Evolutionary conservation across 768 basidiomycete species (phyloP).

Genomic region (Holtermannia corniformis): DNA sequence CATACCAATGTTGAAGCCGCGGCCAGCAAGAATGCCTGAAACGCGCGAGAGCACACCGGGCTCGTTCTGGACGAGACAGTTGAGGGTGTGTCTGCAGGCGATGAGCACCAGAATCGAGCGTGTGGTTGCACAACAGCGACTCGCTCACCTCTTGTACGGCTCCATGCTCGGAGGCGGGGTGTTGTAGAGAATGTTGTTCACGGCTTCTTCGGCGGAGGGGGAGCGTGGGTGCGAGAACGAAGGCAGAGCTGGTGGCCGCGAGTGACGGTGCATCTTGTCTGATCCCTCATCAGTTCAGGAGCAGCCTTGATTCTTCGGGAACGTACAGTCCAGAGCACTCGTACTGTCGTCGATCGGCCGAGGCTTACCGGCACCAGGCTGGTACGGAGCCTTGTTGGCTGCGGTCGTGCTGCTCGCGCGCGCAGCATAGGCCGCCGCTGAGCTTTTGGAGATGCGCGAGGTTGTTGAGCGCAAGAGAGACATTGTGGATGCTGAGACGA

Average conservation of each 20-base stretch:
- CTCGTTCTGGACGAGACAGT: constrained; percentile 98
- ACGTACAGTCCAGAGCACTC: constrained; percentile 70
- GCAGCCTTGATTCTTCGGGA: not conserved
- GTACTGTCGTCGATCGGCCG: constrained; percentile 80
- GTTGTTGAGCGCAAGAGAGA: constrained; percentile 27
- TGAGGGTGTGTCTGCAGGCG: constrained; percentile 69
- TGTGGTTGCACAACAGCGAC: too few relatives aligned
- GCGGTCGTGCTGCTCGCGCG: not conserved
- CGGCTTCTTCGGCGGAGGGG: constrained; percentile 85
- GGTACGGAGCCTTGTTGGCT: not conserved
- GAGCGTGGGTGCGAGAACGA: constrained; percentile 72
- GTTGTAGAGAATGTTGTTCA: constrained; percentile 95
- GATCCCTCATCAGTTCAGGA: too few relatives aligned
- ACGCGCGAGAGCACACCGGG: constrained; percentile 98
- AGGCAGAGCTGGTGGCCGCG: constrained; percentile 72
- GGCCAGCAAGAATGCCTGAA: constrained; percentile 89
- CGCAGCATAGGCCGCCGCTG: not conserved
- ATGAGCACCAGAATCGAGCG: not conserved
- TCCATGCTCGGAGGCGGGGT: constrained; percentile 83
- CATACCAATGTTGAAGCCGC: constrained; percentile 72
- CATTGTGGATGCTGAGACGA: too few relatives aligned
- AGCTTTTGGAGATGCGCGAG: not conserved
- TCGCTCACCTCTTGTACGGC: constrained; percentile 52
- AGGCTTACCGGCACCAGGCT: constrained; percentile 13
- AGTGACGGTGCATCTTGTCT: constrained; percentile 38